Percentiles rank a stretch among this genome's conserved stretches.
Conservation (phyloP, 2,329 filamentous ascomycete species). For the Fusarium agapanthi region DNA sequence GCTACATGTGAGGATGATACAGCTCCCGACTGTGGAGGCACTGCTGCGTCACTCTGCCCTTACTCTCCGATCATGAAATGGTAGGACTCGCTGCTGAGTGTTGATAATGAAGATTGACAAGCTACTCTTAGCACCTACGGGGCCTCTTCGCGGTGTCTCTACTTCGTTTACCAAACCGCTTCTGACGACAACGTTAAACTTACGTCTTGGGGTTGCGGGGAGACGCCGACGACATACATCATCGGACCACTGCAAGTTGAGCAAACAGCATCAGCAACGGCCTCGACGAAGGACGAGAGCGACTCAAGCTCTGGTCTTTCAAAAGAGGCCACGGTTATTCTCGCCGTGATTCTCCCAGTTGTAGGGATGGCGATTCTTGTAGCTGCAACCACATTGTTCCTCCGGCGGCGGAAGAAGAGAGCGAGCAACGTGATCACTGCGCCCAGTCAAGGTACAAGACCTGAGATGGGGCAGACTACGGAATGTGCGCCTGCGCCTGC, state of each 20-base stretch:
- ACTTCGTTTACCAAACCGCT: neutral
- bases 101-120: neutral
- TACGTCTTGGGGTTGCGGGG: neutral
- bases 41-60: neutral
- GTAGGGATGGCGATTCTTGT: neutral
- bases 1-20: neutral
- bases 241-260: neutral
- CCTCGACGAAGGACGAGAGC: fast-evolving
- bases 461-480: no score
- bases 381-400: neutral
- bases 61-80: neutral
- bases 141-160: neutral
- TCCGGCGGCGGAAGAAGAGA: neutral
- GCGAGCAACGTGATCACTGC: fast-evolving
- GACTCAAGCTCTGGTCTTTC: neutral
- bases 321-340: fast-evolving
- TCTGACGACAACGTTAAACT: neutral
- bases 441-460: neutral
- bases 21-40: neutral
- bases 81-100: fast-evolving
- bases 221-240: neutral
- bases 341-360: neutral
- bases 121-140: neutral
- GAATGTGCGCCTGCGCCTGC: fast-evolving
- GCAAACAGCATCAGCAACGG: neutral